A percentile compares a stretch with the other conserved stretches of the same genome.
Evolutionary conservation across 1,284 basidiomycete genomes (phyloP).

Genomic region (Megacollybia platyphylla): DNA sequence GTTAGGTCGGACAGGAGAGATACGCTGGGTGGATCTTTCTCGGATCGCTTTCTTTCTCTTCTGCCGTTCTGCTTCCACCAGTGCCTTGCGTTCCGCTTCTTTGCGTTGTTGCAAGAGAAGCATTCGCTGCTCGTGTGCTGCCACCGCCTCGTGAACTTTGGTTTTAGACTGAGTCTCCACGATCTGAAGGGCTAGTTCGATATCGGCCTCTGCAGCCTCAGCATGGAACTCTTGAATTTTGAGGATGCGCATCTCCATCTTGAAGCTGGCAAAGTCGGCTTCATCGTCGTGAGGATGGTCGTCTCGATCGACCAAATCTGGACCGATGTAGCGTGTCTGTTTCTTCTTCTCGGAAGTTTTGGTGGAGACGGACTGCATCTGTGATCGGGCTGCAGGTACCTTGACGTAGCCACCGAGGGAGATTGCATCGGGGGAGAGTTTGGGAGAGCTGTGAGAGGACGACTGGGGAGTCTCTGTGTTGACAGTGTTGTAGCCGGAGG

Average conservation of each 20-base stretch:
- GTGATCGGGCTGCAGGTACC: constrained; percentile 4
- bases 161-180: constrained; percentile 18
- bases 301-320: constrained; percentile 21
- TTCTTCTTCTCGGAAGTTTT: constrained; percentile 1
- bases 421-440: constrained; percentile 4
- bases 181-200: constrained; percentile 30
- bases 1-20: not conserved
- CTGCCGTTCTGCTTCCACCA: constrained; percentile 30
- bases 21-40: not conserved
- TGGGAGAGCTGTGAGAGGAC: constrained; percentile 7
- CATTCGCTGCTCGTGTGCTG: constrained; percentile 35
- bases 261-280: constrained; percentile 34
- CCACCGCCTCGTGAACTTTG: constrained; percentile 18
- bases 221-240: constrained; percentile 46
- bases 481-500: constrained; percentile 6
- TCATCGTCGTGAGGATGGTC: constrained; percentile 23
- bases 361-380: not conserved
- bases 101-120: constrained; percentile 28
- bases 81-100: constrained; percentile 33
- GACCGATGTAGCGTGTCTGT: constrained; percentile 26
- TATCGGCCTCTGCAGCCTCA: constrained; percentile 32
- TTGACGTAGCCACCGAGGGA: constrained; percentile 4
- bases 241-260: constrained; percentile 30
- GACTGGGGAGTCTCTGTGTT: constrained; percentile 8
- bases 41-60: constrained; percentile 15